Base-by-base conservation (phyloP, 2,329 filamentous ascomycete species). In the Aspergillus niger region DNA sequence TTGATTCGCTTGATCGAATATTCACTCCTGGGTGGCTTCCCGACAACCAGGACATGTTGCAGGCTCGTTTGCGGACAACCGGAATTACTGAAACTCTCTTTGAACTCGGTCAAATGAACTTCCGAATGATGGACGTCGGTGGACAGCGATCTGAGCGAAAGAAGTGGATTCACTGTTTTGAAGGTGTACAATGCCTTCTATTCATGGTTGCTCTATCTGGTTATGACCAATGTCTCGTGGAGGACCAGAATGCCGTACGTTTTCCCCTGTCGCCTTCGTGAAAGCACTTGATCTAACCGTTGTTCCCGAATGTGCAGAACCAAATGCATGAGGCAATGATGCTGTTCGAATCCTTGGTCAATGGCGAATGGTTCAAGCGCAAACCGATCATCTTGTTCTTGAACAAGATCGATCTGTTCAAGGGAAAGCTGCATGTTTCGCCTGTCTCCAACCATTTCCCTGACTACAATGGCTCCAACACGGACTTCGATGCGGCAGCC, bases 161-260 rank as follows among this genome's bases (percentile, higher is more conserved):
- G 85, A 97, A 97, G 82, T 97, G 92, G 92, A 96, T 97, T 65
- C 92, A 97, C 76, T 95, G 92, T 74, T 97, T 97, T 74, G 92
- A 97, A 76, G 95, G 95, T 66, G 92, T 97, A 64, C 92, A 95
- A 72, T 93, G 91, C 68, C 83, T 98, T 57, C 82, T 98, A 43
- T 98, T 98, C 79, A 85, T 98, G 67, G 94, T 97, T 55, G 93
- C 94, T 51, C 93, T 98, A 69, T 97, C 92, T 65, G 94, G 94
- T 61, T 98, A 97, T 76, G 94, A 98, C 74, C 95, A 98, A 77
- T 96, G 93, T 71, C 81, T 98, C 52, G 92, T 97, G 3, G 94
- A 98, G 79, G 94, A 98, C 76, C 93, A 96, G 77, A 95, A 96
- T 75, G 93, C 93, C 65, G 92, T 96, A 83, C 81, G 91, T 82